Percentiles rank a stretch among this genome's conserved stretches.
These are phyloP conservation scores for Ramularia endophylla DNA, from an alignment of 2,329 filamentous ascomycete genomes.

Conservation along the genomic window DNA sequence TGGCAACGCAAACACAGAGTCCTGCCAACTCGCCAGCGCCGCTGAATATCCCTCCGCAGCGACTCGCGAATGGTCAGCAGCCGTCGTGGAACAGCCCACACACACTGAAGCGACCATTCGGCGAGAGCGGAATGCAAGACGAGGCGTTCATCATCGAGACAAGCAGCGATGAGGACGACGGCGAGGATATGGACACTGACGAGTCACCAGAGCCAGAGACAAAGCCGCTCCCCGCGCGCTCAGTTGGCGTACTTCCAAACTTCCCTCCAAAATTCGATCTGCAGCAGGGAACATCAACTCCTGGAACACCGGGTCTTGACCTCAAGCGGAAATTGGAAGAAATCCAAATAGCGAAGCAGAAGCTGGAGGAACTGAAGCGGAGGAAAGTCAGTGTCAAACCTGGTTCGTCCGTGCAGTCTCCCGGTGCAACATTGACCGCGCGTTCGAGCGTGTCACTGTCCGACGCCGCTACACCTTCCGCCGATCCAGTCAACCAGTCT, in stretches of 20 bases:
- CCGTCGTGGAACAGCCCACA: no score
- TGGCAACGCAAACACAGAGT: neutral
- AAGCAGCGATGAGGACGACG: constrained; percentile 61
- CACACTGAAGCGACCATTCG: constrained; percentile 54
- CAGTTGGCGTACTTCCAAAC: neutral
- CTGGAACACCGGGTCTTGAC: constrained; percentile 13
- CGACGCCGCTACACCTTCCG: neutral
- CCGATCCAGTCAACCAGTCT: neutral
- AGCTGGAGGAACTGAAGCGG: constrained; percentile 5
- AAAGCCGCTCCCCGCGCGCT: no score
- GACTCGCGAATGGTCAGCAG: neutral
- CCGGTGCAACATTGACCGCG: neutral
- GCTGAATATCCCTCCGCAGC: neutral
- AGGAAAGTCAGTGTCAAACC: constrained; percentile 1
- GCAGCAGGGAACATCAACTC: constrained; percentile 8
- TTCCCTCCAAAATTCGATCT: neutral
- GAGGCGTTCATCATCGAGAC: constrained; percentile 74
- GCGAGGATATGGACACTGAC: constrained; percentile 30
- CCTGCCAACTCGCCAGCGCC: neutral
- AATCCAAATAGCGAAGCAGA: constrained; percentile 21
- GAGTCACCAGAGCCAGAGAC: neutral
- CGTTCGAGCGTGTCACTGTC: neutral
- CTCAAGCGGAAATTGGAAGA: constrained; percentile 19
- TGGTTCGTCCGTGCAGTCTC: neutral
- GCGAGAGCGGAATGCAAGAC: constrained; percentile 47